Evolutionary conservation across 1,284 basidiomycete genomes (phyloP), one percentile per base, ranked within the genome.

Genomic region (Moniliella sp.): DNA sequence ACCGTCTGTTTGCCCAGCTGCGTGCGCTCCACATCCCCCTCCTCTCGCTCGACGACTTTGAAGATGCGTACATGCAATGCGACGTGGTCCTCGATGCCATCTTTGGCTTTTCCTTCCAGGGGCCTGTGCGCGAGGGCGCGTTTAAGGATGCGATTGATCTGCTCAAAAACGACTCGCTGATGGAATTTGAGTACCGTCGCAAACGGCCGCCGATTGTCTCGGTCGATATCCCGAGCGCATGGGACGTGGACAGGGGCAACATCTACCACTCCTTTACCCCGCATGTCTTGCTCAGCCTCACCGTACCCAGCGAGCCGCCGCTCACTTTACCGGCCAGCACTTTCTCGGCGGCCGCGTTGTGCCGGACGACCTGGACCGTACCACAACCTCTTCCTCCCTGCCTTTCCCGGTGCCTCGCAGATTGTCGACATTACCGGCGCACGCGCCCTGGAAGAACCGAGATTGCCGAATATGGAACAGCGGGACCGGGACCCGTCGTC

Each of bases 71-170:
- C 4, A 39, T 62, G 3, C 65, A 69, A 13, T 70, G 74, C 1
- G 82, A 94, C 61, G 74, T 93, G 18, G 70, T 97, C 11, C 67
- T 97, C 28, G 91, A 97, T 56, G 80, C 84, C 5, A 78, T 97
- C 41, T 99, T 99, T 48, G 88, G 91, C 3, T 97, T 99, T 65
- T 91, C 83, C 1, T 99, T 94, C 71, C 69, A 78, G 14, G 60
- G 57, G 15, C 46, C 57, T n/a, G 46, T 77, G 70, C 75, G 91
- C 8, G 64, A 76, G 2, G n/a, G n/a, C n/a, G 91, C 91, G 0
- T 99, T 94, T 62, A 74, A 82, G 48, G 52, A 62, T 0, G 74
- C 76, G 10, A 68, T 97, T 2, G 67, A 71, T 1, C 64, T 76
- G 2, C 66, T 97, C 28, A 45, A 45, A 25, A 36, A 48, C 37